Conservation (phyloP, 1,284 basidiomycete genomes). For the Apiotrichum laibachii region DNA sequence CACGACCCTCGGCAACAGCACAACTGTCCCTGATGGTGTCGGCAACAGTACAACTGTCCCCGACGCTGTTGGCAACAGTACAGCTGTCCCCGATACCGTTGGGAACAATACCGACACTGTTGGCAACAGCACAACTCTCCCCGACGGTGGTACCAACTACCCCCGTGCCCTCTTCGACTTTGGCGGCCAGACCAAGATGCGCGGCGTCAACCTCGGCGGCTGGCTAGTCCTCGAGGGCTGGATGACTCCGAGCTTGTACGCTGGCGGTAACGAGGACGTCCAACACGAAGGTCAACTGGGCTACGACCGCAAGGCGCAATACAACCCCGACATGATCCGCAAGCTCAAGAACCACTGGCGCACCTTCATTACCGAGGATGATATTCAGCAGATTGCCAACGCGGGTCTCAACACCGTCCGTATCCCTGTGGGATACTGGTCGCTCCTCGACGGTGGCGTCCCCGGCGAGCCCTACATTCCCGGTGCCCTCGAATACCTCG, state of each 20-base stretch:
- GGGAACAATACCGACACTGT: too few relatives aligned
- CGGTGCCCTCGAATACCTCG: slow-evolving; percentile 50
- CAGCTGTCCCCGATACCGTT: too few relatives aligned
- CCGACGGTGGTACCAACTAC: background rate
- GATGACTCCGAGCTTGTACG: slow-evolving; percentile 35
- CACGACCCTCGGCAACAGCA: background rate
- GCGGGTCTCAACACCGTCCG: slow-evolving; percentile 47
- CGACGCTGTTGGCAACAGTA: background rate
- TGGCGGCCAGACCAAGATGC: slow-evolving; percentile 15
- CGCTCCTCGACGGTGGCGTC: background rate
- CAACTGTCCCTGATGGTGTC: background rate
- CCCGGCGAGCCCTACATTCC: slow-evolving; percentile 63
- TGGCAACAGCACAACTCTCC: background rate
- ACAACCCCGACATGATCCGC: slow-evolving; percentile 35
- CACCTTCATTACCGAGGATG: slow-evolving; percentile 58
- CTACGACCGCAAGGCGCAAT: slow-evolving; percentile 40
- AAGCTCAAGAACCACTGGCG: slow-evolving; percentile 36
- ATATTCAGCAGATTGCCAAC: slow-evolving; percentile 60
- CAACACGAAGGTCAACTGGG: slow-evolving; percentile 49
- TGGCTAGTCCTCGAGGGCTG: slow-evolving; percentile 49
- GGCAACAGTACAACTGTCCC: background rate
- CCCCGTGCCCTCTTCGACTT: background rate
- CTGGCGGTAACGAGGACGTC: slow-evolving; percentile 36
- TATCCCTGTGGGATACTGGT: slow-evolving; percentile 42
- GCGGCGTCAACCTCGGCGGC: slow-evolving; percentile 51